Evolutionary conservation across 179 eudicot genomes (phyloP), one percentile per base, ranked within the genome.

Genomic region (Camellia oleifera): DNA sequence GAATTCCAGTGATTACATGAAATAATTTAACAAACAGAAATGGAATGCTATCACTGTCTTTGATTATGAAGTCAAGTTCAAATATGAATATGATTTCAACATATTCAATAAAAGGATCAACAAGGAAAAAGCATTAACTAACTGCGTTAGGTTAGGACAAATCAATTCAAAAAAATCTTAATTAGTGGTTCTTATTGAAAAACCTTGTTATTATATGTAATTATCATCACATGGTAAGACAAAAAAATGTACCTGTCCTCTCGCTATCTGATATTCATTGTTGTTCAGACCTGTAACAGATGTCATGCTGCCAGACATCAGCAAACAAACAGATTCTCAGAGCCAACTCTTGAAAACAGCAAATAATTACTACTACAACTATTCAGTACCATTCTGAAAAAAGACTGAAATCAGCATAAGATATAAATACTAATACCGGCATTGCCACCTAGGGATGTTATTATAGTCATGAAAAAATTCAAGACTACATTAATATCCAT

Each of bases 201-300:
- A 63, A 79, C 1, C 52, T 46, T 15, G 12, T 42, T 26, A 72
- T 42, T 20, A 17, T 14, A 53, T 14, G 10, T 5, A 46, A 66
- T 66, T 10, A 9, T 12, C 17, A 12, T 32, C 53, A 42, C 50
- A 57, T 4, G 26, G 42, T 42, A 10, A 78, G 15, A 9, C 57
- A 56, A 12, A 50, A 71, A 50, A 70, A 62, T 68, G 77, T 84
- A 95, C 98, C 97, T 93, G 90, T 83, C 99, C 99, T 87, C 99
- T 89, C 52, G 94, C 77, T 78, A 95, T 91, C 86, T 95, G 99
- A 81, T 93, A 91, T 83, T 95, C 98, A 74, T 95, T 90, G 82
- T 91, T 95, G 87, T 95, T 95, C 85, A 95, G 85, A 44, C 99
- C 99, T 56, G 95, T 95, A 76, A 95, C 87, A 20, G 95, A 93